Conservation (phyloP, 768 basidiomycete species). For the Roridomyces roridus region DNA sequence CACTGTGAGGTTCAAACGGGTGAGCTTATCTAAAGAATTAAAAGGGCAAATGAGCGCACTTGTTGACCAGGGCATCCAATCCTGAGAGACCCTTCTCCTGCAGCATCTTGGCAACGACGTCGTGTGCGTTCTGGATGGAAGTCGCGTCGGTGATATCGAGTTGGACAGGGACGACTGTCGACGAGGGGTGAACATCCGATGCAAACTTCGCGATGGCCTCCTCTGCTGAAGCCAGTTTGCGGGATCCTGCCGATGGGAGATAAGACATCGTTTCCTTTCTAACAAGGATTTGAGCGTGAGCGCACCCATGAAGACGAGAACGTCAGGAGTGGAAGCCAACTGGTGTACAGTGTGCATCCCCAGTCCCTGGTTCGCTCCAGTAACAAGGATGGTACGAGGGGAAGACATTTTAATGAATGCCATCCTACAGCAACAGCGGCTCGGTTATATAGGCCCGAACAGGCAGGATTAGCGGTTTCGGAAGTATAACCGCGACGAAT, state of each 20-base stretch:
- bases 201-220: constrained; percentile 2
- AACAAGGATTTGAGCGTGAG: too few relatives aligned
- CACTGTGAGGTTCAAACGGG: background rate
- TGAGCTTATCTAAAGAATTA: background rate
- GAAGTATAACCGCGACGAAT: too few relatives aligned
- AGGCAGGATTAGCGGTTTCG: too few relatives aligned
- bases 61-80: constrained; percentile 17
- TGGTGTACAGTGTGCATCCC: constrained; percentile 17
- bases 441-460: too few relatives aligned
- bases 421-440: too few relatives aligned
- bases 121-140: constrained; percentile 6
- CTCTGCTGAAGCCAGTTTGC: constrained; percentile 8
- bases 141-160: constrained; percentile 9
- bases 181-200: constrained; percentile 4
- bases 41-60: background rate
- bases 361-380: constrained; percentile 1
- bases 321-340: background rate
- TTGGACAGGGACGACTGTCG: constrained; percentile 12
- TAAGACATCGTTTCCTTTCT: too few relatives aligned
- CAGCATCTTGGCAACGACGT: background rate
- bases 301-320: constrained; percentile 19
- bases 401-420: too few relatives aligned
- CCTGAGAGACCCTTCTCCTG: background rate
- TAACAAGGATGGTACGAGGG: background rate
- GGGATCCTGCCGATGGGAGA: background rate